Percentiles rank a stretch among this genome's conserved stretches.
These are phyloP conservation scores for Apiotrichum porosum DNA, from an alignment of 1,284 basidiomycete genomes.

Conservation along the genomic window DNA sequence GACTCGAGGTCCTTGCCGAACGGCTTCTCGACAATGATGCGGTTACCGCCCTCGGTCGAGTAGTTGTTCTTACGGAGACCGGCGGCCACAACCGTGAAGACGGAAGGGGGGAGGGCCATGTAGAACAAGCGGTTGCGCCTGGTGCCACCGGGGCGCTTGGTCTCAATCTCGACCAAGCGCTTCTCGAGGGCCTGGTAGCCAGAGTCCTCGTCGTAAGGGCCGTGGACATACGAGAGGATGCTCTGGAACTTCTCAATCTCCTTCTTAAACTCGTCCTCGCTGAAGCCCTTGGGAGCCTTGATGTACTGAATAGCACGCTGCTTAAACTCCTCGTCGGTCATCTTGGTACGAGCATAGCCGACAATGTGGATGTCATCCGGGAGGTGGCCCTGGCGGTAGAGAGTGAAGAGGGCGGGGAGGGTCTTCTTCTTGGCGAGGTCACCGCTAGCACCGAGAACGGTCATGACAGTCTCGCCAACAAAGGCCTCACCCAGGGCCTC, in stretches of 20 bases:
- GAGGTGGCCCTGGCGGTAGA: conserved; percentile 73
- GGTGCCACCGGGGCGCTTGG: conserved; percentile 52
- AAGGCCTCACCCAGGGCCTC: conserved; percentile 65
- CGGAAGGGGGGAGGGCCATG: conserved; percentile 87
- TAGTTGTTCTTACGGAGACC: conserved; percentile 80
- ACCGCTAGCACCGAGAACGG: conserved; percentile 93
- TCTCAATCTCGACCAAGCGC: conserved; percentile 72
- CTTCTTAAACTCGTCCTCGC: conserved; percentile 40
- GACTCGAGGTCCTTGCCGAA: conserved; percentile 90
- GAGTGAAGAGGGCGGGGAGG: conserved; percentile 85
- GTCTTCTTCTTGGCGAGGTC: conserved; percentile 99
- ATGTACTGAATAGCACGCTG: conserved; percentile 77
- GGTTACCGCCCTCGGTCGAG: conserved; percentile 65
- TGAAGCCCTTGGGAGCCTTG: conserved; percentile 64
- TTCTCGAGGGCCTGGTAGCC: conserved; percentile 73
- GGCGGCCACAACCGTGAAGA: conserved; percentile 81
- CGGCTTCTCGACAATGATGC: conserved; percentile 93
- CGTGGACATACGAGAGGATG: conserved; percentile 72
- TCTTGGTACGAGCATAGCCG: conserved; percentile 83
- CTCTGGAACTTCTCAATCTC: conserved; percentile 76
- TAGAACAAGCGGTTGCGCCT: conserved; percentile 74
- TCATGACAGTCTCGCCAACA: conserved; percentile 78
- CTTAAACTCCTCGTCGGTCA: conserved; percentile 71
- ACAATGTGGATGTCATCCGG: conserved; percentile 81
- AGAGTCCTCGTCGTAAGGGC: conserved; percentile 76